Evolutionary conservation across 139 green algal species (phyloP).

Genomic region (Protoeuglena noctilucae): DNA sequence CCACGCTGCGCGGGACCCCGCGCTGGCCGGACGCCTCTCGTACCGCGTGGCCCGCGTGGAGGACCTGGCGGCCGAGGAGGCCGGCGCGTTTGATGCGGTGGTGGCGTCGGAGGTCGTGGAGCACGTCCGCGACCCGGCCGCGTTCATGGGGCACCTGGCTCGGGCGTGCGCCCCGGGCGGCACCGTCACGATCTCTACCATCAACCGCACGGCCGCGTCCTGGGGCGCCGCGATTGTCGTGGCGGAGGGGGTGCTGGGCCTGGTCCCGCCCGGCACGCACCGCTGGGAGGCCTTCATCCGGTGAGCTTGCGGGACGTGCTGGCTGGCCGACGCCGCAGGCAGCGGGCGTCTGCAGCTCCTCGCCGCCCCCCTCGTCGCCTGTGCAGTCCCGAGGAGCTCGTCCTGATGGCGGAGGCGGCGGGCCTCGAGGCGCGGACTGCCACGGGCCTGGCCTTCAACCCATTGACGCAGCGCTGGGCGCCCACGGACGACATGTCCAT

Average conservation of each 20-base stretch:
- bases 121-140: slow-evolving; percentile 30
- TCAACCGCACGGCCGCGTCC: slow-evolving; percentile 65
- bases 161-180: slow-evolving; percentile 17
- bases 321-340: background rate
- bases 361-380: slow-evolving; percentile 49
- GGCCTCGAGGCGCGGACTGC: background rate
- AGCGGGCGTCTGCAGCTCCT: background rate
- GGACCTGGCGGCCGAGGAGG: slow-evolving; percentile 16
- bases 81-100: slow-evolving; percentile 34
- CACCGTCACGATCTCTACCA: slow-evolving; percentile 57
- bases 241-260: slow-evolving; percentile 56
- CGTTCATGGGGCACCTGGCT: slow-evolving; percentile 23
- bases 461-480: slow-evolving; percentile 19
- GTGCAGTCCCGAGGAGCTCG: slow-evolving; percentile 46
- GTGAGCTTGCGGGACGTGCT: background rate
- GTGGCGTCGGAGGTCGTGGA: slow-evolving; percentile 53
- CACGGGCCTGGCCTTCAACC: slow-evolving; percentile 43
- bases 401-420: background rate
- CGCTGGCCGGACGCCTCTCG: slow-evolving; percentile 17
- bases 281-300: background rate
- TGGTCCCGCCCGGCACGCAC: slow-evolving; percentile 32
- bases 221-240: slow-evolving; percentile 62
- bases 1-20: slow-evolving; percentile 13
- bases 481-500: slow-evolving; percentile 35
- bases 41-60: slow-evolving; percentile 17